Percentiles rank a stretch among this genome's conserved stretches.
These are phyloP conservation scores for Plasmodium inui DNA, from an alignment of 169 alveolate species.

Conservation along the genomic window DNA sequence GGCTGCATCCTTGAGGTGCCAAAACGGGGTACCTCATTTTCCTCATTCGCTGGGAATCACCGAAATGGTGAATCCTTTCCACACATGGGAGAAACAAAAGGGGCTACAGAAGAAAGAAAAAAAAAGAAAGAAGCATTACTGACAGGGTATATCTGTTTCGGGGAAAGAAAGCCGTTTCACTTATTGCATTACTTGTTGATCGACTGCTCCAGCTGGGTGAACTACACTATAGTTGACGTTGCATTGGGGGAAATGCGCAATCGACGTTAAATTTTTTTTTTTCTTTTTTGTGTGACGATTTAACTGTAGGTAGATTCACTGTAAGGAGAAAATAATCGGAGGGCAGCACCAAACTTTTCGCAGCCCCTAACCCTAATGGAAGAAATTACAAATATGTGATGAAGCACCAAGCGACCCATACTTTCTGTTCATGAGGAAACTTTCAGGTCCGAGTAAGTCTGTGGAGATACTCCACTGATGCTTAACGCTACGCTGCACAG, in stretches of 20 bases:
- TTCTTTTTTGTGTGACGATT: neutral
- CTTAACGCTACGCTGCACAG: neutral
- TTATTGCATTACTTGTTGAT: too few relatives aligned
- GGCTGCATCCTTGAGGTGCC: neutral
- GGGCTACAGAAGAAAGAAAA: neutral
- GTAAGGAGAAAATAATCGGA: neutral
- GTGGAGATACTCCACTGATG: neutral
- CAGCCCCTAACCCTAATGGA: neutral
- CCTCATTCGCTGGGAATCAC: neutral
- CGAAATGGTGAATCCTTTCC: neutral
- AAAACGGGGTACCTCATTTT: neutral
- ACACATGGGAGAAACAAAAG: neutral
- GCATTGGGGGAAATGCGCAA: neutral
- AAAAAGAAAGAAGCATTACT: neutral
- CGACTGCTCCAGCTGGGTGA: too few relatives aligned
- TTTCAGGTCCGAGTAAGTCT: neutral
- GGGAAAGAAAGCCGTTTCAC: too few relatives aligned
- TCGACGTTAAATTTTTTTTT: neutral
- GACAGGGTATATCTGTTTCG: neutral
- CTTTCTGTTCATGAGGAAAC: neutral
- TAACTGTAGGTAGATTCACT: neutral
- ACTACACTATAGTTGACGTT: neutral
- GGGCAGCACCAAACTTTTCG: neutral
- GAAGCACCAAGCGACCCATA: neutral
- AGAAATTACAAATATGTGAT: neutral